Conservation (phyloP, 2,329 filamentous ascomycete species). For the Cytospora mali region DNA sequence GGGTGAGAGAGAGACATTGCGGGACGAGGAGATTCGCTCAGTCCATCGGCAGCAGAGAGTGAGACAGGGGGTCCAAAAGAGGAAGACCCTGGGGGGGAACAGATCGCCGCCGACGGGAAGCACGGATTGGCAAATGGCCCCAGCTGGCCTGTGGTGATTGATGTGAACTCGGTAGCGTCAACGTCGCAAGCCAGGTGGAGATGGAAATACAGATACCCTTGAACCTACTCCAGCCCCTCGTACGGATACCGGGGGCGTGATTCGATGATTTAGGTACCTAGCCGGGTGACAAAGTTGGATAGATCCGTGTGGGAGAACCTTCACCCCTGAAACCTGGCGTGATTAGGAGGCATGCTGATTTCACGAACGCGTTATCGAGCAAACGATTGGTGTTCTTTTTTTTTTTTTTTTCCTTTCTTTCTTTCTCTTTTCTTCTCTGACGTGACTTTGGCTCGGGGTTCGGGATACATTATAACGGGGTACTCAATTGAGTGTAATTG, state of each 20-base stretch:
- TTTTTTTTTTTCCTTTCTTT: too few species aligned
- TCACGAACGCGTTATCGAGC: neutral
- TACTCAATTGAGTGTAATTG: neutral
- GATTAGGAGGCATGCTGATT: neutral
- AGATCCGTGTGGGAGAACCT: neutral
- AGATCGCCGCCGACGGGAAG: slow-evolving; percentile 16
- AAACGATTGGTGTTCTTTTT: neutral
- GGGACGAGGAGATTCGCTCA: slow-evolving; percentile 24
- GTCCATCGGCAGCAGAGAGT: slow-evolving; percentile 12
- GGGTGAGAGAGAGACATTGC: slow-evolving; percentile 16
- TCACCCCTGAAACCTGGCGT: neutral
- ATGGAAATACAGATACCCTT: neutral
- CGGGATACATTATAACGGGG: neutral
- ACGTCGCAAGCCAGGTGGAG: slow-evolving; percentile 11
- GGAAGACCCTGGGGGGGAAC: slow-evolving; percentile 10
- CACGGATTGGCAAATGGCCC: slow-evolving; percentile 13
- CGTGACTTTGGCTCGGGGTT: neutral
- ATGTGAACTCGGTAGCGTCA: neutral
- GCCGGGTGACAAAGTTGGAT: neutral
- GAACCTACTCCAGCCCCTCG: too few species aligned
- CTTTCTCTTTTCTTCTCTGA: too few species aligned
- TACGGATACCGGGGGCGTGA: slow-evolving; percentile 16
- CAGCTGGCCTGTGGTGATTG: neutral
- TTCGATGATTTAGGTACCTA: slow-evolving; percentile 11
- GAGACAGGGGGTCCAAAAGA: slow-evolving; percentile 11